Base-by-base conservation (phyloP, 106 monocot species). In the Cymbidium sinense region DNA sequence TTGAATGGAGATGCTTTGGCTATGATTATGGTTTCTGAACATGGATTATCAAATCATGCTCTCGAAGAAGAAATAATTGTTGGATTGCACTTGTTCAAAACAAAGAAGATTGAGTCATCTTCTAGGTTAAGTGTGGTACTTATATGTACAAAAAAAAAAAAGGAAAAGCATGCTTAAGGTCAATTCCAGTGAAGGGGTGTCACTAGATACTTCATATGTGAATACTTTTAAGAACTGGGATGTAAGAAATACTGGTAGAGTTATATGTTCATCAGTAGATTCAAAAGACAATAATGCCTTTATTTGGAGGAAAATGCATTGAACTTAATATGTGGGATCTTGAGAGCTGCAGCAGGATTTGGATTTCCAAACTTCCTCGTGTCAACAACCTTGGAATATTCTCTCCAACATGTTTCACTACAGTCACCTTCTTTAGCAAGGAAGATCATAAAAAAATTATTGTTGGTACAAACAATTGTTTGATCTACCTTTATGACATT, bases 251-350 rank as follows among this genome's bases (percentile, higher is more conserved):
- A 78, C 85, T 84, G 98, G 94, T 71, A 85, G 80, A 81, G 85
- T 98, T 58, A 50, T 80, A 54, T 98, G 90, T 78, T 92, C 87
- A 81, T 82, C 91, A 62, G 84, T 98, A 12, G 84, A 89, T 85
- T 82, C 80, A 77, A 75, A 74, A 75, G 88, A 88, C 76, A 90
- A 81, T n/a, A 82, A 86, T 90, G 94, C n/a, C 87, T n/a, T 86
- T 94, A 70, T 98, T 98, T 87, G 94, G 94, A 76, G 98, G 98
- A 85, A 98, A 90, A 78, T 83, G 88, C 18, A 72, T 98, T 70
- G 98, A 98, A 83, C 55, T 98, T 70, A 98, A 98, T 79, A 64
- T 94, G 71, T 98, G 98, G 94, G 92, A 98, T 86, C 85, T 98
- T 64, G 88, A 81, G 27, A 88, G 81, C 23, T 87, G 72, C 78